Evolutionary conservation across 495 filamentous ascomycete genomes (phyloP).

Genomic region (Neurospora sp.): DNA sequence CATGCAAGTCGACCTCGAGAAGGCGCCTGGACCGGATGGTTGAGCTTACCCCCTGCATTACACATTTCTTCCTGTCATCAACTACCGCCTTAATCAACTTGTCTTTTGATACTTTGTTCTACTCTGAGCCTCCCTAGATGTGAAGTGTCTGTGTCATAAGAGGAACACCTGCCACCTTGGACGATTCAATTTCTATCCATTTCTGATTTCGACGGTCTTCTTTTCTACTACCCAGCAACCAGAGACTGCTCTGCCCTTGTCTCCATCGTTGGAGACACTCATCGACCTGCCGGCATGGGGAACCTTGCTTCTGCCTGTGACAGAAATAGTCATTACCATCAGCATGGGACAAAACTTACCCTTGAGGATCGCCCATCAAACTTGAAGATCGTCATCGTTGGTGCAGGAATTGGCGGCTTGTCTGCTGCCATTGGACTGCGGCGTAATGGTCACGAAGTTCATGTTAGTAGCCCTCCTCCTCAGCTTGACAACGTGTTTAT

Average conservation of each 20-base stretch:
- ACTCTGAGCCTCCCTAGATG: background rate
- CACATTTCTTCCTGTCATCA: background rate
- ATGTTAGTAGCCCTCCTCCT: conserved; percentile 18
- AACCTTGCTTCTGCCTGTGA: background rate
- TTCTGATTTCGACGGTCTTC: background rate
- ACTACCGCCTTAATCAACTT: background rate
- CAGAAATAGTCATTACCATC: background rate
- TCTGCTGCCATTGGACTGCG: conserved; percentile 44
- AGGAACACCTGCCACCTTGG: background rate
- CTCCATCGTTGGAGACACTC: background rate
- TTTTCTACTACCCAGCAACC: background rate
- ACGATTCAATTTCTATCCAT: background rate
- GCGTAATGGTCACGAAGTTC: conserved; percentile 43
- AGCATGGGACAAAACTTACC: background rate
- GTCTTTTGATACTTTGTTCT: background rate
- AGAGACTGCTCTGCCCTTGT: background rate
- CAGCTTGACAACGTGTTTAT: conserved; percentile 3
- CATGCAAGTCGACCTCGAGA: background rate
- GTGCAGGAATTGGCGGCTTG: conserved; percentile 47
- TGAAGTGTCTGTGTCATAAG: background rate
- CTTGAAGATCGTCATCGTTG: conserved; percentile 39
- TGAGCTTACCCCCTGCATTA: background rate
- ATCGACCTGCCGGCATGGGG: background rate
- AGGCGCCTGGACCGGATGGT: background rate
- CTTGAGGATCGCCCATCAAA: conserved; percentile 4